Percentiles rank a stretch among this genome's conserved stretches.
Evolutionary conservation across 2,329 filamentous ascomycete species (phyloP).

Genomic region (Alternaria sp.): DNA sequence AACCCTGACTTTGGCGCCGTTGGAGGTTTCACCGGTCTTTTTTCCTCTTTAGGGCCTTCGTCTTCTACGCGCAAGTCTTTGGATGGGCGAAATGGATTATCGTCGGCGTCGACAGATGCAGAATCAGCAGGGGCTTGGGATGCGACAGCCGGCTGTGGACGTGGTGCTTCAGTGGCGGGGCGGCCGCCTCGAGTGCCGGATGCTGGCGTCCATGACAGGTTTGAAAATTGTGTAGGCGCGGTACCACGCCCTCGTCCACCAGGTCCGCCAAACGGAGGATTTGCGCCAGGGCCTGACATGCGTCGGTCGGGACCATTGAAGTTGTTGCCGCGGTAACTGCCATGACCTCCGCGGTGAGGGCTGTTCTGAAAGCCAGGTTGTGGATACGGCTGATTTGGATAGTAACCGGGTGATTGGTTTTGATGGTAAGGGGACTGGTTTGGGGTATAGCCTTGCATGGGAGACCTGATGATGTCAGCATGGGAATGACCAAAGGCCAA

Average conservation of each 20-base stretch:
- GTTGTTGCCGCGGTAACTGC: constrained; percentile 67
- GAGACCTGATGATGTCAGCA: constrained; percentile 51
- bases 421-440: constrained; percentile 63
- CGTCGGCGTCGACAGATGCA: constrained; percentile 61
- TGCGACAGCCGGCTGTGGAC: constrained; percentile 30
- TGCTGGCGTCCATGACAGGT: constrained; percentile 75
- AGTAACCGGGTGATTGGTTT: constrained; percentile 55
- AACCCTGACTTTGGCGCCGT: constrained; percentile 68
- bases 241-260: constrained; percentile 64
- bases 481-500: background rate
- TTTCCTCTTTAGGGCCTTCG: constrained; percentile 60
- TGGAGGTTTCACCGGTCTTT: constrained; percentile 63
- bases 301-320: constrained; percentile 54
- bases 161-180: constrained; percentile 51
- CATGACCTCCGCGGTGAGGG: constrained; percentile 62
- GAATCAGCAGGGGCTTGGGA: constrained; percentile 30
- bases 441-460: constrained; percentile 66
- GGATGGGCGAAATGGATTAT: constrained; percentile 69
- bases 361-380: constrained; percentile 62
- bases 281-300: constrained; percentile 54
- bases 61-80: constrained; percentile 74
- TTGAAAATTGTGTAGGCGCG: constrained; percentile 64
- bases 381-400: constrained; percentile 63
- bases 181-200: constrained; percentile 64
- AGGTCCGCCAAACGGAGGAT: constrained; percentile 51